These are phyloP conservation scores for Alopecurus myosuroides DNA, from an alignment of 176 grass and related monocot genomes.

Conservation along the genomic window DNA sequence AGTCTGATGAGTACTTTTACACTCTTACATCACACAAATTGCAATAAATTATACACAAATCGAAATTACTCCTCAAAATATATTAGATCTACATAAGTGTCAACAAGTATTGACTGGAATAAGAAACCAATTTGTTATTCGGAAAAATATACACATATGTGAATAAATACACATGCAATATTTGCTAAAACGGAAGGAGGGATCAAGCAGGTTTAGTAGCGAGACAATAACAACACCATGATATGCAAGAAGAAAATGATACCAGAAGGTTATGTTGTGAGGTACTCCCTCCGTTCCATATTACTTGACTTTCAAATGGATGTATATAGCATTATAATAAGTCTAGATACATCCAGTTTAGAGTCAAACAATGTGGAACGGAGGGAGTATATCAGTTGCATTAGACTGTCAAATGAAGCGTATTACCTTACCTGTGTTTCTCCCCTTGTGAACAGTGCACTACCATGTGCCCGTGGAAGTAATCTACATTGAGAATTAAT, in stretches of 20 bases:
- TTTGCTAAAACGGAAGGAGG: neutral
- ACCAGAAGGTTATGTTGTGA: neutral
- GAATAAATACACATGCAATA: neutral
- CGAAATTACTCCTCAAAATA: conserved; percentile 1
- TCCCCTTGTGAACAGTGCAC: conserved; percentile 89
- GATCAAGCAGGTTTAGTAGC: neutral
- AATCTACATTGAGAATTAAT: conserved; percentile 84
- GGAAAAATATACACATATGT: neutral
- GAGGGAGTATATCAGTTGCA: neutral
- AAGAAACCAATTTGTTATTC: neutral
- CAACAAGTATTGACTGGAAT: neutral
- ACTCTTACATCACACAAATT: neutral
- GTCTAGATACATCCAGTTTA: too few species aligned
- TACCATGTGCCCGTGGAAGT: conserved; percentile 95
- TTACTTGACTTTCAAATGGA: too few species aligned
- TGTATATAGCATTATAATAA: too few species aligned
- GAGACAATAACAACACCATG: conserved; percentile 2
- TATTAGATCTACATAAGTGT: conserved; percentile 15
- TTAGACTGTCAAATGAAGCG: conserved; percentile 28
- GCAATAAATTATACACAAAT: neutral
- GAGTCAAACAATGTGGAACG: too few species aligned
- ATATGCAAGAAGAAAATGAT: conserved; percentile 1
- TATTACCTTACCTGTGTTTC: conserved; percentile 95
- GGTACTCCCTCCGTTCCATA: too few species aligned
- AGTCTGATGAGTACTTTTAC: neutral